phyloP scores from a whole-genome alignment of 2,329 filamentous ascomycete species.

The Rhynchosporium graminicola region DNA sequence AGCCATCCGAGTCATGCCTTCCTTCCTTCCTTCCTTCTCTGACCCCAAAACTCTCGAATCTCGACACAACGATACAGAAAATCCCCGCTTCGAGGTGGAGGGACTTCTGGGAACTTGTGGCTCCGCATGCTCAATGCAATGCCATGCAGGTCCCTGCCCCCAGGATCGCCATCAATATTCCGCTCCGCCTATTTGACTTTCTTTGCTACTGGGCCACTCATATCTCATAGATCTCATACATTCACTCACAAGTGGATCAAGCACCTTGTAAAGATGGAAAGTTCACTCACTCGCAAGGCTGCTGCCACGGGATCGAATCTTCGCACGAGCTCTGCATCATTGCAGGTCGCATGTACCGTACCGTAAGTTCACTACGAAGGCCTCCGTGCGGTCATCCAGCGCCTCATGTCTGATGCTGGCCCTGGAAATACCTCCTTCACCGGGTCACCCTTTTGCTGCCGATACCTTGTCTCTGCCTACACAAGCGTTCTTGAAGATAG shows the following conservation, averaged over 20 bases:
- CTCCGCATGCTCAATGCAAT: conserved; percentile 15
- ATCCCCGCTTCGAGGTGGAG: neutral
- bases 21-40: neutral
- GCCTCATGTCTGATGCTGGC: conserved; percentile 16
- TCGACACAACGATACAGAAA: conserved; percentile 3
- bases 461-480: conserved; percentile 22
- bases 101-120: neutral
- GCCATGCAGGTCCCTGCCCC: conserved; percentile 22
- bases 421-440: conserved; percentile 16
- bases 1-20: neutral
- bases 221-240: neutral
- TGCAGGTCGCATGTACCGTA: conserved; percentile 14
- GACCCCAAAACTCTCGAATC: neutral
- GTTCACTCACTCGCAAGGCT: conserved; percentile 3
- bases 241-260: conserved; percentile 2
- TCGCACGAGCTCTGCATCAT: conserved; percentile 2
- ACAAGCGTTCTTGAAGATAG: conserved; percentile 19
- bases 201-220: neutral
- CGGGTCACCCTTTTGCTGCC: conserved; percentile 8
- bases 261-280: neutral
- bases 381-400: conserved; percentile 18
- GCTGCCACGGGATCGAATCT: conserved; percentile 9
- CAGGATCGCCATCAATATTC: conserved; percentile 19
- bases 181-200: neutral
- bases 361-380: neutral